A percentile compares a stretch with the other conserved stretches of the same genome.
These are phyloP conservation scores for Wilhelminamyces savonicus DNA, from an alignment of 805 yeast genomes.

Conservation along the genomic window DNA sequence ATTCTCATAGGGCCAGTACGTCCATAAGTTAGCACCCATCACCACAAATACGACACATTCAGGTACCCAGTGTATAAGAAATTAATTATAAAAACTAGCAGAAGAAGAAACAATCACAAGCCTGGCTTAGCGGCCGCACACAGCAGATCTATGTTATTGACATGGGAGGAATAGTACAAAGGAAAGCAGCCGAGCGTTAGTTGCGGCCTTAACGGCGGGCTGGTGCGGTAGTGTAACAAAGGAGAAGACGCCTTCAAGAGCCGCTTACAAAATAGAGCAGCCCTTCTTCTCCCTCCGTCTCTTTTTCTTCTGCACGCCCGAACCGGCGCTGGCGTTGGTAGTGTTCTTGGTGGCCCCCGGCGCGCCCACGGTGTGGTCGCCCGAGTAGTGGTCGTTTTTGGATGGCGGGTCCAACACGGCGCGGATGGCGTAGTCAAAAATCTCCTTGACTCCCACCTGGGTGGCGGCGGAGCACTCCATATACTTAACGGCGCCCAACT, in stretches of 20 bases:
- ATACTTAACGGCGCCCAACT: conserved; percentile 66
- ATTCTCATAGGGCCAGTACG: too few species aligned
- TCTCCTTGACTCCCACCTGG: conserved; percentile 78
- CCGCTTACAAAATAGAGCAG: conserved; percentile 31
- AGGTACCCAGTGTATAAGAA: too few species aligned
- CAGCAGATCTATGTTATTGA: too few species aligned
- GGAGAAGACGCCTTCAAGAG: neutral
- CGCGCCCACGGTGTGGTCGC: conserved; percentile 8
- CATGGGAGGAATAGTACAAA: too few species aligned
- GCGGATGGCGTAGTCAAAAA: conserved; percentile 77
- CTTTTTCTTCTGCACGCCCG: conserved; percentile 9
- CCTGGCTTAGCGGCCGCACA: too few species aligned
- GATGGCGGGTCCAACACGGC: conserved; percentile 53
- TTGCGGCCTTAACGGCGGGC: too few species aligned
- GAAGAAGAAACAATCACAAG: conserved; percentile 3
- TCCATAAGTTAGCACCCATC: too few species aligned
- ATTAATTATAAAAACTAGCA: conserved; percentile 10
- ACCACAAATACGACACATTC: too few species aligned
- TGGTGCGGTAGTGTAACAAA: too few species aligned
- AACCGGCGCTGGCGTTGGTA: conserved; percentile 3
- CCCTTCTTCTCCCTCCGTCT: conserved; percentile 29
- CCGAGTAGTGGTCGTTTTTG: conserved; percentile 5
- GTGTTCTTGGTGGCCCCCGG: conserved; percentile 4
- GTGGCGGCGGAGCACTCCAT: conserved; percentile 89
- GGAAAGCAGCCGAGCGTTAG: too few species aligned